These are phyloP conservation scores for Phytophthora sp. DNA, from an alignment of 352 stramenopile genomes.

Conservation along the genomic window DNA sequence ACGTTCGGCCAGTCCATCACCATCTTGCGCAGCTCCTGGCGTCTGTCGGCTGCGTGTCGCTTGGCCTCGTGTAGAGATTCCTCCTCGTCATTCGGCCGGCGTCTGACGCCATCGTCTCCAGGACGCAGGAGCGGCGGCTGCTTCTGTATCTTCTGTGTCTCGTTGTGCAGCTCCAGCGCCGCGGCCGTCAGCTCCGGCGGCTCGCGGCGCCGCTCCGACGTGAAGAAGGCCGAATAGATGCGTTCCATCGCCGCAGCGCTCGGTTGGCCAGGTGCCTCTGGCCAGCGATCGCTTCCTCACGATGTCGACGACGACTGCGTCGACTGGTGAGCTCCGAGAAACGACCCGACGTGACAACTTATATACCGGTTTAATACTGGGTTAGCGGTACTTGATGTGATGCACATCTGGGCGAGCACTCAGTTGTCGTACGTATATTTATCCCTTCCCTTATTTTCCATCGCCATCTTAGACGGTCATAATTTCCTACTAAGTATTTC, in stretches of 20 bases:
- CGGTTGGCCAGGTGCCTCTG: not conserved
- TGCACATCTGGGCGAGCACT: too few species aligned
- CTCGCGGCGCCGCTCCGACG: conserved; percentile 47
- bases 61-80: conserved; percentile 32
- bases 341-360: too few species aligned
- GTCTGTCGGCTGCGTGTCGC: conserved; percentile 40
- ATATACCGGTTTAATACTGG: not conserved
- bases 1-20: conserved; percentile 36
- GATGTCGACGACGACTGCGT: conserved; percentile 4
- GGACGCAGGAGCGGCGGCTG: conserved; percentile 3
- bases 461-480: not conserved
- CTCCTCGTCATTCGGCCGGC: conserved; percentile 9
- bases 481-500: not conserved
- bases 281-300: conserved; percentile 6
- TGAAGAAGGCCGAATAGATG: conserved; percentile 90
- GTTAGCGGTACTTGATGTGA: too few species aligned
- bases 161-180: conserved; percentile 72
- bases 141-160: conserved; percentile 40
- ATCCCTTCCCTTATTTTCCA: not conserved
- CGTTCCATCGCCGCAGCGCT: conserved; percentile 63
- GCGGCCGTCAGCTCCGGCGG: conserved; percentile 59
- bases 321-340: conserved; percentile 3
- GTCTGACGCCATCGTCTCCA: conserved; percentile 10
- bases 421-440: too few species aligned
- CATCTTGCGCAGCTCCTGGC: conserved; percentile 44